Evolutionary conservation across 2,329 filamentous ascomycete species (phyloP), one percentile per base, ranked within the genome.

Genomic region (Talaromyces sp.): DNA sequence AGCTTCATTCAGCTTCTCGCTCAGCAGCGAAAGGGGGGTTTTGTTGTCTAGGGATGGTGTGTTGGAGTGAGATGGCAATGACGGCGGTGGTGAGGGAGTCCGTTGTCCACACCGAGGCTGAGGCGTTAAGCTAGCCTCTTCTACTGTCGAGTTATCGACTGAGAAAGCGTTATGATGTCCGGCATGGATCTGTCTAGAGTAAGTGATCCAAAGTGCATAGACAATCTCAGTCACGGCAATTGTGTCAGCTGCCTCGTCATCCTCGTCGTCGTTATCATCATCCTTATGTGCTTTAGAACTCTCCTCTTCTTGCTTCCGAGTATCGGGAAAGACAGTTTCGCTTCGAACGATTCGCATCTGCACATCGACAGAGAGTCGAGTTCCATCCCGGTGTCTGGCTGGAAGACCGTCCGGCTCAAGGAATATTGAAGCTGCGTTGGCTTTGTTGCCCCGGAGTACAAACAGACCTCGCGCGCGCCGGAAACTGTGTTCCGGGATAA

Each of bases 311-410:
- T n/a, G 89, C 84, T 2, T 87, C 59, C 85, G 82, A 63, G 86
- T 80, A 59, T 82, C 82, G 3, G 81, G 77, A 61, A 80, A 81
- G 23, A 87, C 85, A 67, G 87, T 89, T 68, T 94, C 92, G 73
- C 91, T 96, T 77, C 94, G 92, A 16, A 98, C 93, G 28, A 99
- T 92, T 36, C 95, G 87, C 89, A 99, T 92, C 76, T 99, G 95
- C 33, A 97, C 88, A 73, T 99, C 95, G 40, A 99, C 91, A 76
- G 92, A 94, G 65, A 99, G 89, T 64, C 95, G 91, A 0, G 90
- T 89, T 3, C 95, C 94, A 73, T 99, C 95, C 44, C 93, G 87
- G 74, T 99, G 95, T 69, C 86, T 89, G 0, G 92, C 95, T 5
- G 89, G 86, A 47, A 99, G 81, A 12, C 95, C 95, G 66, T 91